phyloP scores from a whole-genome alignment of 495 filamentous ascomycete species.

The Cercophora newfieldiana region DNA sequence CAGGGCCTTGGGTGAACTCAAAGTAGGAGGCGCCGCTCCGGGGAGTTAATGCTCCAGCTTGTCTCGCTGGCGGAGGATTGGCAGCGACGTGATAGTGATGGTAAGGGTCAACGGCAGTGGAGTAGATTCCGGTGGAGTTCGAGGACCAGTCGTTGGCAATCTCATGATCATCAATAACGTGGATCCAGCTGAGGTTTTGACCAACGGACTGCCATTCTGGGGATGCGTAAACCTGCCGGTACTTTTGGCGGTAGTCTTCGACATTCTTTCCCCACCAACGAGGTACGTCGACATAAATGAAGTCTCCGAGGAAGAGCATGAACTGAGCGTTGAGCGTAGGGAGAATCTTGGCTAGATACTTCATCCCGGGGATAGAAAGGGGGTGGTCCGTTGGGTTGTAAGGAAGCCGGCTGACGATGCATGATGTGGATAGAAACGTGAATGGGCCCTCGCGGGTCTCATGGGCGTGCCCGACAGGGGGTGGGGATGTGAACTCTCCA shows the following conservation, averaged over 20 bases:
- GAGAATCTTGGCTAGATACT: conserved; percentile 63
- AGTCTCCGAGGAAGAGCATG: conserved; percentile 99
- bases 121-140: conserved; percentile 71
- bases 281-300: conserved; percentile 96
- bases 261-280: conserved; percentile 67
- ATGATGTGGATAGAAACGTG: conserved; percentile 87
- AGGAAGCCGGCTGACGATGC: conserved; percentile 86
- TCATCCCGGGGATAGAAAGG: conserved; percentile 75
- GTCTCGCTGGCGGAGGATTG: conserved; percentile 70
- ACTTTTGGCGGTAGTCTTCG: conserved; percentile 83
- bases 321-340: conserved; percentile 70
- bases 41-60: conserved; percentile 35
- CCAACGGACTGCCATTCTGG: conserved; percentile 77
- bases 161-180: conserved; percentile 94
- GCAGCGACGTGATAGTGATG: conserved; percentile 77
- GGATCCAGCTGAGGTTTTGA: conserved; percentile 85
- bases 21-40: conserved; percentile 71
- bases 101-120: conserved; percentile 81
- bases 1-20: conserved; percentile 82
- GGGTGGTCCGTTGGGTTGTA: conserved; percentile 83
- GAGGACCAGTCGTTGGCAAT: conserved; percentile 87
- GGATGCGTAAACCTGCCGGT: conserved; percentile 89
- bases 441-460: conserved; percentile 63
- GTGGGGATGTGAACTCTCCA: conserved; percentile 71
- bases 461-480: conserved; percentile 56